Evolutionary conservation across 2,329 filamentous ascomycete genomes (phyloP).

Genomic region (Huntiella decipiens): DNA sequence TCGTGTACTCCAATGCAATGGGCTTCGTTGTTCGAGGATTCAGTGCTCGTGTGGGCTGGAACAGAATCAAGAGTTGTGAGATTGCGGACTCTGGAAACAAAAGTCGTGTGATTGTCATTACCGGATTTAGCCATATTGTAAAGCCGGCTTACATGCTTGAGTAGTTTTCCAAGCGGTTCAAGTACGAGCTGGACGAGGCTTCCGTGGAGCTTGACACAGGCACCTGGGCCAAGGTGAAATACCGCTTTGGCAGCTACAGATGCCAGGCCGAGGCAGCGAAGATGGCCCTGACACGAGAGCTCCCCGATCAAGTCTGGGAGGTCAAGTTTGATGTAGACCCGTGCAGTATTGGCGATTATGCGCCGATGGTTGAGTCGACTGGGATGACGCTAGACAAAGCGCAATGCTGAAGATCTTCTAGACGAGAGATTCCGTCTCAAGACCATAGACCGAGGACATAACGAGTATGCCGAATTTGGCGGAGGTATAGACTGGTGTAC

Average conservation of each 20-base stretch:
- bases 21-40: conserved; percentile 22
- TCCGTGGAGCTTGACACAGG: conserved; percentile 16
- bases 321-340: conserved; percentile 11
- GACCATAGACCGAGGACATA: no score
- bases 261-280: conserved; percentile 33
- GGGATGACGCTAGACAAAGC: background rate
- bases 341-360: conserved; percentile 4
- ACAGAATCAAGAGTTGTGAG: conserved; percentile 27
- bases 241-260: conserved; percentile 34
- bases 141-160: conserved; percentile 21
- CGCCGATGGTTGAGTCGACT: background rate
- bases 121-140: conserved; percentile 25
- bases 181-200: conserved; percentile 29
- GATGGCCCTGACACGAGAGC: conserved; percentile 17
- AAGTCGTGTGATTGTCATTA: conserved; percentile 33
- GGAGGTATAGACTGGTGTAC: no score
- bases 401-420: no score
- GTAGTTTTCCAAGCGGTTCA: conserved; percentile 25
- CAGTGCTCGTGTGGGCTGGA: conserved; percentile 23
- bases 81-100: conserved; percentile 15
- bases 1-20: conserved; percentile 11
- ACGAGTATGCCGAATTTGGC: no score
- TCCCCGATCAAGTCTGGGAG: conserved; percentile 6
- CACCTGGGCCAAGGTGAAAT: conserved; percentile 24
- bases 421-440: background rate